phyloP scores from a whole-genome alignment of 768 basidiomycete species.

The Cystobasidium tubakii region DNA sequence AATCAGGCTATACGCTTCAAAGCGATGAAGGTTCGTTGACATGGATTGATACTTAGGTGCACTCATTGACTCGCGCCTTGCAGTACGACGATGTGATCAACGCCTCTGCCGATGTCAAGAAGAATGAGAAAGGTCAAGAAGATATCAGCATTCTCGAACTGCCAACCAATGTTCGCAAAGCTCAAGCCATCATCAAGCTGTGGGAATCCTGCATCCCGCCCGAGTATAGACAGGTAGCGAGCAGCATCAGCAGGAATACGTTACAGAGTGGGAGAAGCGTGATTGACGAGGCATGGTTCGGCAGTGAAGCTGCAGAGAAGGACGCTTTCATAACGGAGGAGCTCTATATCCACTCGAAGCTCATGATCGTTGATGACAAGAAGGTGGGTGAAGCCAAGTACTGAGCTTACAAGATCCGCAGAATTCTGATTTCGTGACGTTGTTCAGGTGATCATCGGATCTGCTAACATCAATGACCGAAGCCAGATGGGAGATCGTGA shows the following conservation, averaged over 20 bases:
- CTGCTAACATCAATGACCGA: slow-evolving; percentile 85
- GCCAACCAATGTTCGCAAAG: slow-evolving; percentile 64
- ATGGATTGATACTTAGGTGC: slow-evolving; percentile 57
- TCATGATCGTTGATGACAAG: slow-evolving; percentile 39
- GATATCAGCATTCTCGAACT: slow-evolving; percentile 62
- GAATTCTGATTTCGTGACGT: slow-evolving; percentile 12
- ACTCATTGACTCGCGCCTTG: slow-evolving; percentile 48
- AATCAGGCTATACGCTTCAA: slow-evolving; percentile 36
- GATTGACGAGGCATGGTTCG: slow-evolving; percentile 75
- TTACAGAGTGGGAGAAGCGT: slow-evolving; percentile 61
- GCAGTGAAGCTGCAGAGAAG: slow-evolving; percentile 73
- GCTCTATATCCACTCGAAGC: slow-evolving; percentile 46
- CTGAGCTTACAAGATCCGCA: not conserved
- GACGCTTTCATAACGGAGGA: slow-evolving; percentile 60
- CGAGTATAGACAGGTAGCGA: slow-evolving; percentile 62
- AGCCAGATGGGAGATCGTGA: slow-evolving; percentile 56
- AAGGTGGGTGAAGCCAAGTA: not conserved
- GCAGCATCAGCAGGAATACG: slow-evolving; percentile 76
- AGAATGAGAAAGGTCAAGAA: slow-evolving; percentile 51
- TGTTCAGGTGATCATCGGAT: slow-evolving; percentile 73
- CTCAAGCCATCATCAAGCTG: slow-evolving; percentile 59
- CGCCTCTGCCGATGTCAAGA: slow-evolving; percentile 52
- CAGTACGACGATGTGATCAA: slow-evolving; percentile 54
- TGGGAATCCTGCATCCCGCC: slow-evolving; percentile 69
- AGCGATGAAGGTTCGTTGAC: slow-evolving; percentile 36